phyloP scores from a whole-genome alignment of 2,329 filamentous ascomycete species.

The Zelopaecilomyces penicillatus region DNA sequence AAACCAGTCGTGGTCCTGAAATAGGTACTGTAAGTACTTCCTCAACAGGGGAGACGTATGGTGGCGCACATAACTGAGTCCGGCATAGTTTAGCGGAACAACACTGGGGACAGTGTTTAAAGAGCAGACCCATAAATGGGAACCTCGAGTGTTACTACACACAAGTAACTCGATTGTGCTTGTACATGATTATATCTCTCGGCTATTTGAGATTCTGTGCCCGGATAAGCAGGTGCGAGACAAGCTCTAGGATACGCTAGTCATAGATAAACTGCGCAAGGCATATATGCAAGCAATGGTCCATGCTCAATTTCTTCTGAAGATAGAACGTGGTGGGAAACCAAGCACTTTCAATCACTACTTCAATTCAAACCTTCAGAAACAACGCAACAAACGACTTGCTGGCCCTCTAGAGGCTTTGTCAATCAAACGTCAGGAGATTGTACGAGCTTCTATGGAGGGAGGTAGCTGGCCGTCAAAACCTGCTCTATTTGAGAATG shows the following conservation, averaged over 20 bases:
- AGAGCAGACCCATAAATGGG: constrained; percentile 48
- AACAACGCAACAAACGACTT: no score
- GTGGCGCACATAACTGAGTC: not conserved
- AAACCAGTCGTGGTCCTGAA: constrained; percentile 24
- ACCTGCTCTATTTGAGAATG: no score
- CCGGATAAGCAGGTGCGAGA: constrained; percentile 32
- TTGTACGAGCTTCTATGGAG: no score
- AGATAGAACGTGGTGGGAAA: constrained; percentile 37
- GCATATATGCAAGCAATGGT: constrained; percentile 40
- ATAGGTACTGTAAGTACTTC: constrained; percentile 39
- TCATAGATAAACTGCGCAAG: constrained; percentile 36
- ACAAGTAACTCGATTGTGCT: constrained; percentile 41
- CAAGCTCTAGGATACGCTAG: constrained; percentile 31
- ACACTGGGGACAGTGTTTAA: constrained; percentile 40
- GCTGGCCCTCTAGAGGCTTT: no score
- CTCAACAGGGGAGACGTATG: constrained; percentile 9
- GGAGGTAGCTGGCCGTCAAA: no score
- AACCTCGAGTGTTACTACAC: constrained; percentile 36
- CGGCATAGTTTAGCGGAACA: constrained; percentile 27
- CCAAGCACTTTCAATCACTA: constrained; percentile 44
- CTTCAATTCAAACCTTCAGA: constrained; percentile 28
- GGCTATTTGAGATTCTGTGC: constrained; percentile 34
- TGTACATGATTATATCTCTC: constrained; percentile 44
- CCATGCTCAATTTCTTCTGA: constrained; percentile 42
- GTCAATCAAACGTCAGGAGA: no score